Conservation (phyloP, 148 eudicot genomes). For the Chenopodium berlandieri region DNA sequence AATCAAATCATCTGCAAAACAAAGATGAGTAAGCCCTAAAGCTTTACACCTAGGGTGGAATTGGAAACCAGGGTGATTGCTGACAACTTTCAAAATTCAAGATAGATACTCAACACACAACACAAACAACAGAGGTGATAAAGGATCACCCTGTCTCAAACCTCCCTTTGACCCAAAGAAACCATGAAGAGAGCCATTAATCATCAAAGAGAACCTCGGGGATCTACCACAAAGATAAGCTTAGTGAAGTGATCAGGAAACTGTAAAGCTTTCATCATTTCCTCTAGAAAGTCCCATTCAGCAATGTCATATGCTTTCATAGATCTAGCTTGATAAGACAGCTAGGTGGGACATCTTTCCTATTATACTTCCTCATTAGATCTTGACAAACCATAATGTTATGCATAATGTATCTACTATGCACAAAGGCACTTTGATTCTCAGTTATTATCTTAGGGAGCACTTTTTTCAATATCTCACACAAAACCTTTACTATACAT, state of each 20-base stretch:
- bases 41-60: neutral
- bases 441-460: neutral
- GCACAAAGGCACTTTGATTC: neutral
- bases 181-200: no score
- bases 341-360: neutral
- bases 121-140: no score
- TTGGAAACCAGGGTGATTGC: neutral
- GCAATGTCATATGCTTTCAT: no score
- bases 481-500: neutral
- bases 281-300: no score
- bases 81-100: neutral
- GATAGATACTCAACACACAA: neutral
- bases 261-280: no score
- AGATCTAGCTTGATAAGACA: neutral
- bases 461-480: neutral
- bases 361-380: neutral
- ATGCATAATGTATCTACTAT: neutral
- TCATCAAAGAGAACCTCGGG: no score
- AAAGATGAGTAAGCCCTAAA: neutral
- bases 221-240: no score
- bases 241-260: no score
- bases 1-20: neutral
- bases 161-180: no score
- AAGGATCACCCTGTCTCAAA: no score
- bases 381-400: neutral